phyloP scores from a whole-genome alignment of 1,284 basidiomycete species.

The Microbotryum saponariae region DNA sequence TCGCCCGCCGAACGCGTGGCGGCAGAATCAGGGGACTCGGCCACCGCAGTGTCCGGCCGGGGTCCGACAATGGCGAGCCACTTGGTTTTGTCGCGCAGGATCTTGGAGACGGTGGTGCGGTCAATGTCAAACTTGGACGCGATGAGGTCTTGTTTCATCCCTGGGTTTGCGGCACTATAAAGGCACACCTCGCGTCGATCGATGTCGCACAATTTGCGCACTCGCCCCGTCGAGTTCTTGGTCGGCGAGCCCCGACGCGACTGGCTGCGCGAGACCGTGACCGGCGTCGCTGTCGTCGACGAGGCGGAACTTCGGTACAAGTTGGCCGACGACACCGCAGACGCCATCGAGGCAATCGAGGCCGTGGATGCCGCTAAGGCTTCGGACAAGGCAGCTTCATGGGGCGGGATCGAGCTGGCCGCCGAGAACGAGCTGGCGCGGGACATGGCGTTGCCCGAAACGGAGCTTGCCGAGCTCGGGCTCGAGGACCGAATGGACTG shows the following conservation, averaged over 20 bases:
- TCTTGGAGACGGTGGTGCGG: conserved; percentile 87
- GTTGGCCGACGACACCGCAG: conserved; percentile 9
- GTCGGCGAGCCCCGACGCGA: conserved; percentile 18
- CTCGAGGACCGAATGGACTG: conserved; percentile 21
- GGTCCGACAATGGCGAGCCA: conserved; percentile 54
- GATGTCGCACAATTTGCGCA: conserved; percentile 55
- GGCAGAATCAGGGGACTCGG: conserved; percentile 43
- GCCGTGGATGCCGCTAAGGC: conserved; percentile 1
- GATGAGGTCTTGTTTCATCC: conserved; percentile 62
- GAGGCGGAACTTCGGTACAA: neutral
- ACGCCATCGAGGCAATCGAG: conserved; percentile 9
- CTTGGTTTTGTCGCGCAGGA: conserved; percentile 69
- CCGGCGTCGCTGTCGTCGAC: neutral
- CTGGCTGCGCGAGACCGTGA: conserved; percentile 4
- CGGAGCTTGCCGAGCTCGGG: conserved; percentile 20
- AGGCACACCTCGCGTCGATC: conserved; percentile 71
- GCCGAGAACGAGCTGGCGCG: conserved; percentile 20
- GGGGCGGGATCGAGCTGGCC: conserved; percentile 18
- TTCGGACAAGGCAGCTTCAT: neutral
- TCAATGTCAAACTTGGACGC: conserved; percentile 68
- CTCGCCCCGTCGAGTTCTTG: conserved; percentile 10
- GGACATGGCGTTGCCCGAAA: conserved; percentile 14
- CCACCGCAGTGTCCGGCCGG: neutral
- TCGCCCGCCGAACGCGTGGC: conserved; percentile 51
- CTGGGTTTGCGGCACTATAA: conserved; percentile 50